Evolutionary conservation across 108 stramenopile genomes (phyloP).

Genomic region (Skeletonema grethae): DNA sequence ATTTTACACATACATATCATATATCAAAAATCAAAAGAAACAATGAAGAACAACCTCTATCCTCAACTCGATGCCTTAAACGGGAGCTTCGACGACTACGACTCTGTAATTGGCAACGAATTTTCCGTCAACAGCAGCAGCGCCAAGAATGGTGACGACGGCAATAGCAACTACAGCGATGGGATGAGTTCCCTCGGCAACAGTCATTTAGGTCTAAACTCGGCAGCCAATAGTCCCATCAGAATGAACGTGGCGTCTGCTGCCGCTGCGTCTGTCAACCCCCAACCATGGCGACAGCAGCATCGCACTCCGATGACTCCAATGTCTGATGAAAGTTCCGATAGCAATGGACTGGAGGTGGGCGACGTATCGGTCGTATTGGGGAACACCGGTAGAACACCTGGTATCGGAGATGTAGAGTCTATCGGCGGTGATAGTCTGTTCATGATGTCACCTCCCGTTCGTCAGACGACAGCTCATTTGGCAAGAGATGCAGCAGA

Average conservation of each 20-base stretch:
- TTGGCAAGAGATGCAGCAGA: background rate
- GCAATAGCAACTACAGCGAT: background rate
- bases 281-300: background rate
- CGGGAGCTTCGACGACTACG: background rate
- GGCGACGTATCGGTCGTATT: background rate
- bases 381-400: background rate
- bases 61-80: background rate
- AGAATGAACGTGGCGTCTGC: background rate
- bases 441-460: background rate
- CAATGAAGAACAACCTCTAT: conserved; percentile 4
- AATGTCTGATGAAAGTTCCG: background rate
- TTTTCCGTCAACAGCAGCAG: background rate
- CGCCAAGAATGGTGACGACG: background rate
- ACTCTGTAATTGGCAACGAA: background rate
- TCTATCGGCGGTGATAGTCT: background rate
- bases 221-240: background rate
- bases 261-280: no score
- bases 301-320: background rate
- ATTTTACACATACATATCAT: no score
- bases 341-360: background rate
- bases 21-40: background rate
- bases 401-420: background rate
- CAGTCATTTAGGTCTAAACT: background rate
- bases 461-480: background rate
- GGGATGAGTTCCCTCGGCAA: background rate